A percentile compares a stretch with the other conserved stretches of the same genome.
phyloP scores from a whole-genome alignment of 306 rosid genomes.

The Adenanthera pavonina region DNA sequence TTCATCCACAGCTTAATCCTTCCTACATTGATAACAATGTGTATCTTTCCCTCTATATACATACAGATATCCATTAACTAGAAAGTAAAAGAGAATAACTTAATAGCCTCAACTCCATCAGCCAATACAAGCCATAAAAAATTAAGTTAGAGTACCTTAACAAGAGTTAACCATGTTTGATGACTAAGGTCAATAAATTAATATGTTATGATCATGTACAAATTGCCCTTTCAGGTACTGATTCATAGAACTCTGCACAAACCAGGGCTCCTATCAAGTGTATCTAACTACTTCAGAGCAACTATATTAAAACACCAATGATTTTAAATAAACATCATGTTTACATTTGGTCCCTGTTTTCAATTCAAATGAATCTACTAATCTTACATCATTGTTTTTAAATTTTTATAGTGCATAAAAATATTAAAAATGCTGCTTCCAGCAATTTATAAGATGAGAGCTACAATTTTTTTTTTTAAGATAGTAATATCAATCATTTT shows the following conservation, averaged over 20 bases:
- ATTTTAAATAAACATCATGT: constrained; percentile 1
- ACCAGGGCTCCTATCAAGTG: neutral
- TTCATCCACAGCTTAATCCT: neutral
- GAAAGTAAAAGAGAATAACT: neutral
- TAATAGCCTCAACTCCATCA: neutral
- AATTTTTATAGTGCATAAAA: neutral
- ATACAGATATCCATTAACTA: neutral
- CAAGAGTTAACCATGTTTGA: neutral
- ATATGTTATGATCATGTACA: neutral
- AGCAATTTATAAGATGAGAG: constrained; percentile 16
- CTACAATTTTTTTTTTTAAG: neutral
- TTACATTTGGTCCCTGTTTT: constrained; percentile 1
- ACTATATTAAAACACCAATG: neutral
- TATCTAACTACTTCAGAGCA: neutral
- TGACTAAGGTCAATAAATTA: neutral
- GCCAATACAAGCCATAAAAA: neutral
- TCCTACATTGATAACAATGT: neutral
- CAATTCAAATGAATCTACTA: constrained; percentile 19
- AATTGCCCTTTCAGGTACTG: neutral
- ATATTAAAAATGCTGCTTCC: neutral
- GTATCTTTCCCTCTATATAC: neutral
- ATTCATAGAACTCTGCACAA: neutral
- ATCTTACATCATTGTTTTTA: neutral
- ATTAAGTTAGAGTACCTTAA: neutral
- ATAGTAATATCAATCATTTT: neutral